A percentile compares a stretch with the other conserved stretches of the same genome.
These are phyloP conservation scores for Byssochlamys sp. DNA, from an alignment of 2,329 filamentous ascomycete genomes.

Conservation along the genomic window DNA sequence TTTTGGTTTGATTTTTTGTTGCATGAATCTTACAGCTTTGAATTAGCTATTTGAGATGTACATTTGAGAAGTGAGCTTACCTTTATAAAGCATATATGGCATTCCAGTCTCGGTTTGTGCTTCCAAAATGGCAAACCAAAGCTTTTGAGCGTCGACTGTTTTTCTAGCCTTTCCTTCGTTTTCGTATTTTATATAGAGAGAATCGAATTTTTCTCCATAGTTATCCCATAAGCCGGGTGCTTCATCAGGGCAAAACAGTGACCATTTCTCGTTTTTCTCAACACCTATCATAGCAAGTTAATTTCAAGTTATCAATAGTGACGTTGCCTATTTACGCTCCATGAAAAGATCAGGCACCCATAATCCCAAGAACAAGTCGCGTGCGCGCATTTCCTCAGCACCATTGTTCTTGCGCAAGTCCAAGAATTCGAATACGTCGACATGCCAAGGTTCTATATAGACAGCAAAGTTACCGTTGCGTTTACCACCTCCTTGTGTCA, in stretches of 20 bases:
- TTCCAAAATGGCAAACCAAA: slow-evolving; percentile 97
- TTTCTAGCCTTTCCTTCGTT: slow-evolving; percentile 74
- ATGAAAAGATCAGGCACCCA: slow-evolving; percentile 99
- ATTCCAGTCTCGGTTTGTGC: slow-evolving; percentile 98
- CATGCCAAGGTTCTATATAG: slow-evolving; percentile 98
- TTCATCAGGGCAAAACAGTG: slow-evolving; percentile 95
- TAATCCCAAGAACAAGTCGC: slow-evolving; percentile 91
- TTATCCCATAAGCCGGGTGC: slow-evolving; percentile 89
- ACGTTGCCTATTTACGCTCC: too few species aligned
- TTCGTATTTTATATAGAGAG: slow-evolving; percentile 66
- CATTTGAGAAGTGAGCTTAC: too few species aligned
- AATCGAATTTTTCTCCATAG: slow-evolving; percentile 95
- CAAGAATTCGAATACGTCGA: slow-evolving; percentile 93
- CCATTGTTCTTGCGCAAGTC: slow-evolving; percentile 98
- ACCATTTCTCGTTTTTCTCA: slow-evolving; percentile 93
- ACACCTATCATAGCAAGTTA: too few species aligned
- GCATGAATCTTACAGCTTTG: too few species aligned
- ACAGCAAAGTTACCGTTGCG: slow-evolving; percentile 96
- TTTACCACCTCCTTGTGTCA: slow-evolving; percentile 99
- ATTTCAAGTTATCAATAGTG: too few species aligned
- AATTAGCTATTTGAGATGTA: too few species aligned
- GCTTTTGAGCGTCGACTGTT: slow-evolving; percentile 93
- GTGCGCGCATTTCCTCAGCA: slow-evolving; percentile 93
- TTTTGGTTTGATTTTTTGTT: slow-evolving; percentile 99
- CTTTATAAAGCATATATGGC: slow-evolving; percentile 99